phyloP scores from a whole-genome alignment of 768 basidiomycete species.

The Rhodotorula toruloides region DNA sequence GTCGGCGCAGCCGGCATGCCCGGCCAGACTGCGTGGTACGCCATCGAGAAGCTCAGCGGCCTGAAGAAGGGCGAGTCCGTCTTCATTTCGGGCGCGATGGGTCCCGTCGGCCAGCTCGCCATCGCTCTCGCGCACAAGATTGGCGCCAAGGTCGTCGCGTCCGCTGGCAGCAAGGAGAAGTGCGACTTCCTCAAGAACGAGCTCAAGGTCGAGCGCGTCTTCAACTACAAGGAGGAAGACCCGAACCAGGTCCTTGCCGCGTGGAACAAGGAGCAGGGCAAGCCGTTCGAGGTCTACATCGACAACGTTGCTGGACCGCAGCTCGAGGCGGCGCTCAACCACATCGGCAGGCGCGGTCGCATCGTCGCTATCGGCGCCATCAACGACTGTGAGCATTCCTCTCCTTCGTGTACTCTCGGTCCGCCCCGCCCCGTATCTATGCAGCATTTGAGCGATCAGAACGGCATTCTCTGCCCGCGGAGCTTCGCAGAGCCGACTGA shows the following conservation, averaged over 20 bases:
- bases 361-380: conserved; percentile 31
- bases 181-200: conserved; percentile 56
- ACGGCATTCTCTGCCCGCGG: too few relatives aligned
- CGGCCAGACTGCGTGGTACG: conserved; percentile 47
- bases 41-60: conserved; percentile 47
- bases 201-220: conserved; percentile 62
- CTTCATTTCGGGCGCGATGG: conserved; percentile 46
- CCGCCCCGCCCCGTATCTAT: too few relatives aligned
- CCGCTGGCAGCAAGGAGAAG: conserved; percentile 67
- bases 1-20: conserved; percentile 46
- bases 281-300: conserved; percentile 41
- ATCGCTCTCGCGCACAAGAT: conserved; percentile 50
- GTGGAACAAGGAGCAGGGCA: conserved; percentile 41
- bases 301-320: conserved; percentile 43
- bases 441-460: too few relatives aligned
- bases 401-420: too few relatives aligned
- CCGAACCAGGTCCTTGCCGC: conserved; percentile 3
- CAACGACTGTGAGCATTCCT: conserved; percentile 27
- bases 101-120: conserved; percentile 48
- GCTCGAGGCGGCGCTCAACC: conserved; percentile 39
- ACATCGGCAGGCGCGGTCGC: conserved; percentile 35
- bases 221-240: conserved; percentile 58
- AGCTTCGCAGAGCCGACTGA: too few relatives aligned
- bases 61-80: conserved; percentile 56
- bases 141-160: conserved; percentile 62